phyloP scores from a whole-genome alignment of 2,329 filamentous ascomycete genomes.

The Fusarium continuum region DNA sequence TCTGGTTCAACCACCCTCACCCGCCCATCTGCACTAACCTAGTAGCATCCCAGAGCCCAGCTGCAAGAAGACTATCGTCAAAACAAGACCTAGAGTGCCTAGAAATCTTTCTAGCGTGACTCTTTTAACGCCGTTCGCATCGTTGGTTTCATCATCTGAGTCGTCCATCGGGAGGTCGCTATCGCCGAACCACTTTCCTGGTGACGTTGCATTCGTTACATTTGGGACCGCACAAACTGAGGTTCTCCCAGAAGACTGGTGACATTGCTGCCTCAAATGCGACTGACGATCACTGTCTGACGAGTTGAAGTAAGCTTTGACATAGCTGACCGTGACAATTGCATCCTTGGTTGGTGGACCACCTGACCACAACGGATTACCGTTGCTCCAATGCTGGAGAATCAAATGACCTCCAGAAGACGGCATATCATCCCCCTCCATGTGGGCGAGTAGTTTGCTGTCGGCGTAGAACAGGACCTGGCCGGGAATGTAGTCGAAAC shows the following conservation, averaged over 20 bases:
- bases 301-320: conserved; percentile 84
- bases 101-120: neutral
- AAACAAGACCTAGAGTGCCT: neutral
- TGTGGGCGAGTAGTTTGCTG: conserved; percentile 62
- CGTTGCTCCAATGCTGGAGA: conserved; percentile 82
- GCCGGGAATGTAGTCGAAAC: conserved; percentile 75
- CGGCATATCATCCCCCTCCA: conserved; percentile 67
- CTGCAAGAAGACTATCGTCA: neutral
- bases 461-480: conserved; percentile 76
- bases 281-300: conserved; percentile 50
- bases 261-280: conserved; percentile 20
- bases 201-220: conserved; percentile 37
- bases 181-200: conserved; percentile 31
- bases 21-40: neutral
- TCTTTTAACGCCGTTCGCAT: neutral
- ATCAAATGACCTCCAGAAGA: conserved; percentile 70
- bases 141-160: neutral
- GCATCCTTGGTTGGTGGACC: conserved; percentile 74
- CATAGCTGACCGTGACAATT: conserved; percentile 70
- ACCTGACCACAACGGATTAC: conserved; percentile 74
- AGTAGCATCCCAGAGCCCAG: neutral
- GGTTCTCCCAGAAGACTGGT: neutral
- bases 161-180: neutral
- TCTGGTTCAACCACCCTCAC: neutral
- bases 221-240: conserved; percentile 41